A percentile compares a stretch with the other conserved stretches of the same genome.
phyloP scores from a whole-genome alignment of 352 stramenopile species.

The Globisporangium parvum region DNA sequence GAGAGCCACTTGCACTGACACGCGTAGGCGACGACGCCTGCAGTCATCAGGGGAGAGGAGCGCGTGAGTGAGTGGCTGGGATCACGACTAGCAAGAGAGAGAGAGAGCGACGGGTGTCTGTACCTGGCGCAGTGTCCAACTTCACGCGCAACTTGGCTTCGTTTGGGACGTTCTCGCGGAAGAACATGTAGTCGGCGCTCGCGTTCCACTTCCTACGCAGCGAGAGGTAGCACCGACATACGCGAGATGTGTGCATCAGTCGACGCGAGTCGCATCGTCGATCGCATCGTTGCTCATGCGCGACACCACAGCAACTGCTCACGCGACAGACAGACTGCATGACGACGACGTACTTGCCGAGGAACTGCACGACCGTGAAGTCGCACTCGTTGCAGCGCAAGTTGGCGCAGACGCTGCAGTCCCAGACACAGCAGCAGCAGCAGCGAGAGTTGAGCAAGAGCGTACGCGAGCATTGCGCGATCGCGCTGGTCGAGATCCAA shows the following conservation, averaged over 20 bases:
- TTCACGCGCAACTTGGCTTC: constrained; percentile 59
- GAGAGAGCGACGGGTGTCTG: neutral
- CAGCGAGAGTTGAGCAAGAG: neutral
- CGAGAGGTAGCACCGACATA: neutral
- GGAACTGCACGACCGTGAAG: constrained; percentile 75
- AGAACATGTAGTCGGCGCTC: constrained; percentile 83
- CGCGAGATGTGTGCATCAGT: neutral
- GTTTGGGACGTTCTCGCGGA: constrained; percentile 73
- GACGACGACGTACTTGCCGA: constrained; percentile 41
- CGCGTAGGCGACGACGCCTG: constrained; percentile 58
- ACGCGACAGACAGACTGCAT: neutral
- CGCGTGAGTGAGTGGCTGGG: neutral
- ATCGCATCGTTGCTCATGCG: neutral
- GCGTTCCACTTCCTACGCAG: constrained; percentile 49
- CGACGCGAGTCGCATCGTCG: neutral
- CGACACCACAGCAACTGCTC: neutral
- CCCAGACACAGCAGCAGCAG: constrained; percentile 1
- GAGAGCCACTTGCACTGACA: constrained; percentile 82
- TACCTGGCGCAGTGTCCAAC: constrained; percentile 51
- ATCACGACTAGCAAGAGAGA: neutral
- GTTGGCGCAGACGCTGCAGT: constrained; percentile 49
- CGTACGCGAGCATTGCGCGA: neutral
- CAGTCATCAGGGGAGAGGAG: neutral
- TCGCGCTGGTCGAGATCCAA: neutral
- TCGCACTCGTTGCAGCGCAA: constrained; percentile 80